Conservation (phyloP, 306 rosid species). For the Dalbergia oliveri region DNA sequence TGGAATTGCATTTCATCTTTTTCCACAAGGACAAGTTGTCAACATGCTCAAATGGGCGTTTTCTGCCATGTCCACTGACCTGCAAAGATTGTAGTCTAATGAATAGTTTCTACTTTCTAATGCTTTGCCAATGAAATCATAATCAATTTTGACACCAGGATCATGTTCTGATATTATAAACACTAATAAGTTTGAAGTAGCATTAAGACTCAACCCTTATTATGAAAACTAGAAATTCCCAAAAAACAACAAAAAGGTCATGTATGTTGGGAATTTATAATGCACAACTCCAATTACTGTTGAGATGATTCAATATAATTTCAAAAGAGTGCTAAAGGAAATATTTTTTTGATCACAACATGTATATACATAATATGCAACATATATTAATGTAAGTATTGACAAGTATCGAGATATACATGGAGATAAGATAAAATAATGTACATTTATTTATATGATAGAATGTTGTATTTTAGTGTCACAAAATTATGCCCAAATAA, state of each 20-base stretch:
- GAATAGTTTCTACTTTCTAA: not conserved
- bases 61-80: slow-evolving; percentile 49
- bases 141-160: not conserved
- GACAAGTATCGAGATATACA: no score
- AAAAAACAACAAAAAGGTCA: not conserved
- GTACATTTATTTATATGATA: no score
- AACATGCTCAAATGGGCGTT: slow-evolving; percentile 56
- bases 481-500: no score
- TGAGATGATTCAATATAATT: not conserved
- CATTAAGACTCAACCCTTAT: not conserved
- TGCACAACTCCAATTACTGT: not conserved
- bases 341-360: no score
- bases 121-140: not conserved
- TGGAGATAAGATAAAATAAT: no score
- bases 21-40: slow-evolving; percentile 39
- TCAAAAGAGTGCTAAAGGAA: no score
- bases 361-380: no score
- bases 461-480: no score
- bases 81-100: slow-evolving; percentile 33
- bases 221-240: not conserved
- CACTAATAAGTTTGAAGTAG: slow-evolving; percentile 1
- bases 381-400: no score
- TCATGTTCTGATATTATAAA: not conserved
- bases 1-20: slow-evolving; percentile 38
- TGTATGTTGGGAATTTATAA: not conserved